These are phyloP conservation scores for Russula dissimulans DNA, from an alignment of 768 basidiomycete species.

Conservation along the genomic window DNA sequence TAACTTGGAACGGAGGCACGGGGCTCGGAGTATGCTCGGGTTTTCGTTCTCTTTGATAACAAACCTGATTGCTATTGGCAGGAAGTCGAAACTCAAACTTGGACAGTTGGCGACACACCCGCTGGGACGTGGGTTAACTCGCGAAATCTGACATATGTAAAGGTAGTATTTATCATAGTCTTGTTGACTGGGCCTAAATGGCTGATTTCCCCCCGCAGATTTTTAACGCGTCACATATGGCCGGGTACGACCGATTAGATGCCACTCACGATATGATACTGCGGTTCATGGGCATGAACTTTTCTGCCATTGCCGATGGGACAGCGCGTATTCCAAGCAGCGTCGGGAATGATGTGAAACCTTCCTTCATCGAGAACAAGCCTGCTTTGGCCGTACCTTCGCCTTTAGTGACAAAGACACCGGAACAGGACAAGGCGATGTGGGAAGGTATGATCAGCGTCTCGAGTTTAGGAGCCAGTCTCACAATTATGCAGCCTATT, in stretches of 20 bases:
- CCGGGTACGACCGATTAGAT: slow-evolving; percentile 75
- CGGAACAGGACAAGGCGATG: slow-evolving; percentile 74
- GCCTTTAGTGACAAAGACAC: slow-evolving; percentile 45
- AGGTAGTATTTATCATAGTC: slow-evolving; percentile 38
- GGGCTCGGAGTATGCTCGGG: slow-evolving; percentile 67
- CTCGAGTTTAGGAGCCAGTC: not conserved
- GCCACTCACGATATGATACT: slow-evolving; percentile 97
- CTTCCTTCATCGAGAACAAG: slow-evolving; percentile 43
- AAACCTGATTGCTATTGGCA: slow-evolving; percentile 23
- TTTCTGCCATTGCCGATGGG: slow-evolving; percentile 68
- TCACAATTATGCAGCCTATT: slow-evolving; percentile 55
- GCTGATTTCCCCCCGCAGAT: slow-evolving; percentile 39
- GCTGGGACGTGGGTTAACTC: slow-evolving; percentile 90
- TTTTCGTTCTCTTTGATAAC: not conserved
- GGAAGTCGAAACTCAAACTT: slow-evolving; percentile 61
- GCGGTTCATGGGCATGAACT: slow-evolving; percentile 91
- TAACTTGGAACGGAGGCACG: slow-evolving; percentile 79
- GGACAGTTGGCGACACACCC: slow-evolving; percentile 62
- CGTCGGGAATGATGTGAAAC: slow-evolving; percentile 66
- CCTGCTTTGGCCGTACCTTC: slow-evolving; percentile 29
- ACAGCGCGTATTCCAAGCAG: slow-evolving; percentile 74
- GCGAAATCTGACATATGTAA: slow-evolving; percentile 87
- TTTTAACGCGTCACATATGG: slow-evolving; percentile 96
- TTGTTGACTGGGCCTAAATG: not conserved
- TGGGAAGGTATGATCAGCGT: slow-evolving; percentile 65